Base-by-base conservation (phyloP, 2,329 filamentous ascomycete genomes). In the Alternaria gansuensis region DNA sequence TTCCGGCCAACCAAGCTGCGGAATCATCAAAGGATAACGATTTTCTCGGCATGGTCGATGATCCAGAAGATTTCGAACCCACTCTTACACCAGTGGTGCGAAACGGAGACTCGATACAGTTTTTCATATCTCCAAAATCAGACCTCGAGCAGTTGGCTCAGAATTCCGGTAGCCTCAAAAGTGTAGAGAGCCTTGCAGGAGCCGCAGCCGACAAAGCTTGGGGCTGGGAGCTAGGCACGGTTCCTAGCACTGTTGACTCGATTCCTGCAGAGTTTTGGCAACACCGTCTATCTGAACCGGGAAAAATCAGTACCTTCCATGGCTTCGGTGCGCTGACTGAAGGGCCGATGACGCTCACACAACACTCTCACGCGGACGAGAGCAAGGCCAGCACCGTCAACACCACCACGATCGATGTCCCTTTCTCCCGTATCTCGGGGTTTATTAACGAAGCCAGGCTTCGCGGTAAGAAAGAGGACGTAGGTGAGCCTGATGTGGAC, bases 311-410 rank as follows among this genome's bases (percentile, higher is more conserved):
- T 28, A 14, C n/a, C 11, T 11, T 51, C 1, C 51, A 60, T 14
- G 80, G 83, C 56, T 91, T 92, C 70, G 88, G 89, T 23, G 87
- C 84, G 9, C 77, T 89, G 17, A 88, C 88, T 0, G 83, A 85
- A 50, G 77, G 83, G 14, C 89, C 88, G 2, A 60, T 78, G 54
- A 70, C 63, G 8, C 50, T 77, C 23, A 69, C 62, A 54, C 63
- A 60, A 28, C 51, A 48, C 33, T 8, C 52, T 34, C 9, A 39
- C 34, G 36, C 33, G 46, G 31, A 34, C 6, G 44, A 52, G 17
- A 31, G 52, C 36, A 13, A 14, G 14, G 21, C 26, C 53, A 57
- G 52, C 62, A 40, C 21, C 2, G 24, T 67, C 23, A 65, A 57
- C 9, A 64, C 72, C 24, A 81, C 81, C 4, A 85, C 82, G 62